Percentiles rank a stretch among this genome's conserved stretches.
These are phyloP conservation scores for Erysimum cheiri DNA, from an alignment of 441 rosid species.

Conservation along the genomic window DNA sequence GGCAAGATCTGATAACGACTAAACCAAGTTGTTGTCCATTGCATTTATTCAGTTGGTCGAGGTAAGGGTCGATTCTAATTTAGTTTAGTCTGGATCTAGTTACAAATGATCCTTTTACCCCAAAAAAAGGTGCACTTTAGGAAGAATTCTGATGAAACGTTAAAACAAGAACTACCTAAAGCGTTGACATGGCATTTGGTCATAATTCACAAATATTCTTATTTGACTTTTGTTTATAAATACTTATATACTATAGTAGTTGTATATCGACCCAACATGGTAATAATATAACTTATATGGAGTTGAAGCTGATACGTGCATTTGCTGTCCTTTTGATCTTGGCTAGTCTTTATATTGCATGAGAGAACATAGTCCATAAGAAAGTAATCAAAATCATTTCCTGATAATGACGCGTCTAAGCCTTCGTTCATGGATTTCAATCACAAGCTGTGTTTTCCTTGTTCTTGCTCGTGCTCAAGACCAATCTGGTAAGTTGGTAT, in stretches of 20 bases:
- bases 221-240: not conserved
- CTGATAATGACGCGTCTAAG: not conserved
- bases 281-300: not conserved
- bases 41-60: not conserved
- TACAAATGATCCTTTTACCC: not conserved
- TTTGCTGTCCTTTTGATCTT: not conserved
- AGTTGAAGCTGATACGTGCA: not conserved
- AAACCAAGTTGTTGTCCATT: not conserved
- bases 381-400: constrained; percentile 1
- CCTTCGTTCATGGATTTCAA: not conserved
- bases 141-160: not conserved
- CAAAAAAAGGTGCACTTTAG: not conserved
- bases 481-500: not conserved
- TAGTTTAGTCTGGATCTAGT: not conserved
- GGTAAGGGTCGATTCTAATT: not conserved
- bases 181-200: not conserved
- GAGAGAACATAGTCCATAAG: constrained; percentile 10
- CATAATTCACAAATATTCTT: not conserved
- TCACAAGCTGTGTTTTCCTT: not conserved
- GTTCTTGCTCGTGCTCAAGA: not conserved
- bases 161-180: not conserved
- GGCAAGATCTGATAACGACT: too few species aligned
- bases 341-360: constrained; percentile 9
- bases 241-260: not conserved
- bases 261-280: not conserved